Evolutionary conservation across 108 stramenopile genomes (phyloP).

Genomic region (Mediolabrus comicus): DNA sequence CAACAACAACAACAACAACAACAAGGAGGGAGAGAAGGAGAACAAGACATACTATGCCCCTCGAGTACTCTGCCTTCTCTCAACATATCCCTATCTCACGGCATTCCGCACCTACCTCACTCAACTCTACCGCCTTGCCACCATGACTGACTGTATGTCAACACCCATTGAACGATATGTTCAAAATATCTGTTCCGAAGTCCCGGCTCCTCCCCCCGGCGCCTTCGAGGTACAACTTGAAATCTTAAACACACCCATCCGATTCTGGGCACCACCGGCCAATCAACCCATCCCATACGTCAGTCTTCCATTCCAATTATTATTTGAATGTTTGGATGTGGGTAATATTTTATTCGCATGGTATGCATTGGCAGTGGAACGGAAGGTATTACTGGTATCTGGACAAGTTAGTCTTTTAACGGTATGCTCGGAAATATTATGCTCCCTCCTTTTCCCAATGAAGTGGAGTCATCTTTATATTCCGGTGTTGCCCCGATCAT

Average conservation of each 20-base stretch:
- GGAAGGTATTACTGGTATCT: conserved; percentile 72
- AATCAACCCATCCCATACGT: conserved; percentile 92
- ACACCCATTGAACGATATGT: conserved; percentile 96
- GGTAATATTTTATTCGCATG: conserved; percentile 72
- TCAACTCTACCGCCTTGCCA: conserved; percentile 90
- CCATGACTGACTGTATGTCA: conserved; percentile 79
- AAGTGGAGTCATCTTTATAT: conserved; percentile 92
- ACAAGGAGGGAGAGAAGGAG: conserved; percentile 6
- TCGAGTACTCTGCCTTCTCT: conserved; percentile 87
- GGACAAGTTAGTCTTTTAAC: conserved; percentile 61
- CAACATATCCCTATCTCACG: conserved; percentile 91
- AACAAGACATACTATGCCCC: conserved; percentile 68
- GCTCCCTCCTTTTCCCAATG: conserved; percentile 90
- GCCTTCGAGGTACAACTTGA: conserved; percentile 79
- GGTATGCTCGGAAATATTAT: conserved; percentile 87
- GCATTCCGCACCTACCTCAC: conserved; percentile 87
- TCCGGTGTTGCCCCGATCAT: conserved; percentile 70
- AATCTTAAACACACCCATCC: conserved; percentile 63
- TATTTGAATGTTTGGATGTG: conserved; percentile 89
- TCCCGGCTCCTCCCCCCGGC: conserved; percentile 94
- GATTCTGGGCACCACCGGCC: conserved; percentile 90
- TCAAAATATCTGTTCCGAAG: conserved; percentile 90
- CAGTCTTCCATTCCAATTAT: conserved; percentile 81
- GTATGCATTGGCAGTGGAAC: conserved; percentile 80
- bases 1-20: neutral